phyloP scores from a whole-genome alignment of 2,329 filamentous ascomycete genomes.

The Nectriaceae sp. region DNA sequence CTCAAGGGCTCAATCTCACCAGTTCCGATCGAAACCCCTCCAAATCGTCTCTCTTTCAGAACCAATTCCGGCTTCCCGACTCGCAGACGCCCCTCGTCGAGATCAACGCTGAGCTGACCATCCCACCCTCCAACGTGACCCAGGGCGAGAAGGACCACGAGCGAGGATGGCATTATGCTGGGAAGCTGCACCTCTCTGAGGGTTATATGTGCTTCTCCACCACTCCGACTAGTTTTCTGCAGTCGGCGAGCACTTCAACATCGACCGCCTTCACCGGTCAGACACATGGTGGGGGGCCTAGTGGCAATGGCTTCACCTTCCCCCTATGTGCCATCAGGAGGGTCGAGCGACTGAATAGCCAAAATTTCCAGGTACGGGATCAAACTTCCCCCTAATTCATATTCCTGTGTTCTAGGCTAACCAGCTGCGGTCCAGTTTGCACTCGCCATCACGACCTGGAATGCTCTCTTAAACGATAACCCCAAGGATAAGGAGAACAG shows the following conservation, averaged over 20 bases:
- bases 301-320: constrained; percentile 93
- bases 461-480: constrained; percentile 63
- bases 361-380: constrained; percentile 69
- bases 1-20: constrained; percentile 72
- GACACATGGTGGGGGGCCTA: constrained; percentile 88
- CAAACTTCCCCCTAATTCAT: neutral
- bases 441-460: constrained; percentile 94
- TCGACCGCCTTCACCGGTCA: constrained; percentile 88
- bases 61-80: constrained; percentile 92
- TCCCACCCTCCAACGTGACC: constrained; percentile 70
- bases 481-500: constrained; percentile 52
- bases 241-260: constrained; percentile 74
- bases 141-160: constrained; percentile 72
- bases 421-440: constrained; percentile 63
- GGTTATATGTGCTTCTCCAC: constrained; percentile 96
- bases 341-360: constrained; percentile 90
- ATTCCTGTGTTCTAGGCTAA: constrained; percentile 5
- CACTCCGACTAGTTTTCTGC: constrained; percentile 82
- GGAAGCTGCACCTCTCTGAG: constrained; percentile 92
- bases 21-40: constrained; percentile 80
- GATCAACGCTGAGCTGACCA: constrained; percentile 93
- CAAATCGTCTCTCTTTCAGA: constrained; percentile 90
- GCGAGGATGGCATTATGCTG: constrained; percentile 84
- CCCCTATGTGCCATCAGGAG: constrained; percentile 88
- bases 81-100: constrained; percentile 93